These are phyloP conservation scores for Scalesia atractyloides DNA, from an alignment of 129 eudicot genomes.

Conservation along the genomic window DNA sequence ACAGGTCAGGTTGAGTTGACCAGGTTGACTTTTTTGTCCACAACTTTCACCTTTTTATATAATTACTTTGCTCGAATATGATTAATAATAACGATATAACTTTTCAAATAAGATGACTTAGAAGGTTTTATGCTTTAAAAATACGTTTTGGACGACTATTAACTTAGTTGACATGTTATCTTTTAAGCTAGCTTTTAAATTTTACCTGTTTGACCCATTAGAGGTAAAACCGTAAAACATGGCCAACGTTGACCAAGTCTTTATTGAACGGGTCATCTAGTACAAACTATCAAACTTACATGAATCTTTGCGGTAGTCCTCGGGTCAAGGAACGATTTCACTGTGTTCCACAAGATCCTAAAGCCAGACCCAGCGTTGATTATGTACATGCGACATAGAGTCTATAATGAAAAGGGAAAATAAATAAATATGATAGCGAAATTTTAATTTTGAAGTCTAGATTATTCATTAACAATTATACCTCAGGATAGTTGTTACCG, in stretches of 20 bases:
- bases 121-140: not conserved
- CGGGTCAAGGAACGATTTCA: slow-evolving; percentile 94
- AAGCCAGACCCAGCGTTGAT: slow-evolving; percentile 98
- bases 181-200: not conserved
- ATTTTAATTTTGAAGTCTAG: not conserved
- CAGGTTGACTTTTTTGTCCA: not conserved
- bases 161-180: not conserved
- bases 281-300: slow-evolving; percentile 41
- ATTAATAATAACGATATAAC: not conserved
- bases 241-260: not conserved
- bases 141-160: not conserved
- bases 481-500: slow-evolving; percentile 95
- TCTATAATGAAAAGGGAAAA: slow-evolving; percentile 41
- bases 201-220: not conserved
- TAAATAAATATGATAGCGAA: slow-evolving; percentile 5
- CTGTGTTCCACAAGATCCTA: slow-evolving; percentile 93
- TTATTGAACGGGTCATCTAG: not conserved
- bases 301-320: slow-evolving; percentile 91
- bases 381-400: slow-evolving; percentile 89
- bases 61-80: not conserved
- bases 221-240: not conserved
- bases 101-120: not conserved
- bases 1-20: not conserved
- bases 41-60: not conserved
- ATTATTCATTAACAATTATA: slow-evolving; percentile 23